phyloP scores from a whole-genome alignment of 2,329 filamentous ascomycete genomes.

The Clonostachys rhizophaga region DNA sequence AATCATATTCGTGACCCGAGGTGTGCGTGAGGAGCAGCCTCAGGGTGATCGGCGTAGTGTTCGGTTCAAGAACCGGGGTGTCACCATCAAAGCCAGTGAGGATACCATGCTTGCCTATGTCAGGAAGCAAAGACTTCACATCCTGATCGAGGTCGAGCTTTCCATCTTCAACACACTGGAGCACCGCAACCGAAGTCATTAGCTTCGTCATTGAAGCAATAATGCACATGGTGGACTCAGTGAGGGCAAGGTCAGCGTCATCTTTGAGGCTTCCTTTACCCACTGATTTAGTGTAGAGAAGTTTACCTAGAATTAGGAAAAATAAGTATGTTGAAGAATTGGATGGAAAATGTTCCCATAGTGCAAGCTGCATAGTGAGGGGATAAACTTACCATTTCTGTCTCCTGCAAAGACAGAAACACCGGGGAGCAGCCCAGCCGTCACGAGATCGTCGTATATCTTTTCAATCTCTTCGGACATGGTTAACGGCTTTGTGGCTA shows the following conservation, averaged over 20 bases:
- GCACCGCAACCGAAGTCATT: slow-evolving; percentile 25
- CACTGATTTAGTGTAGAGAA: background rate
- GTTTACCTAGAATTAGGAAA: background rate
- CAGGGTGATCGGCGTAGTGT: slow-evolving; percentile 28
- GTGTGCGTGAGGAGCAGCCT: slow-evolving; percentile 44
- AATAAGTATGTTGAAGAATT: background rate
- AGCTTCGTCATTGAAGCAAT: slow-evolving; percentile 38
- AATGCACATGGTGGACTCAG: background rate
- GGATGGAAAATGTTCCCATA: no score
- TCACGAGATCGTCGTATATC: background rate
- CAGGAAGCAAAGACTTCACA: slow-evolving; percentile 20
- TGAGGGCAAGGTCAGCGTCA: background rate
- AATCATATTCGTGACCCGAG: slow-evolving; percentile 38
- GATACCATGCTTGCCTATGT: background rate
- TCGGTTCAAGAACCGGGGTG: slow-evolving; percentile 27
- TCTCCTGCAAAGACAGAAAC: background rate
- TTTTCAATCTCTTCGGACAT: background rate
- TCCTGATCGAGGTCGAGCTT: slow-evolving; percentile 28
- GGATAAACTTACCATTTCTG: background rate
- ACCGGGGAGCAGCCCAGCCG: background rate
- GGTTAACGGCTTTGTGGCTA: background rate
- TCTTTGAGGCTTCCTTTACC: background rate
- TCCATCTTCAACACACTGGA: slow-evolving; percentile 32
- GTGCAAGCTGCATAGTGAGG: no score
- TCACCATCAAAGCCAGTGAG: slow-evolving; percentile 10